Conservation (phyloP, 228 moss, liverwort and hornwort genomes). For the Sphagnum fallax region DNA sequence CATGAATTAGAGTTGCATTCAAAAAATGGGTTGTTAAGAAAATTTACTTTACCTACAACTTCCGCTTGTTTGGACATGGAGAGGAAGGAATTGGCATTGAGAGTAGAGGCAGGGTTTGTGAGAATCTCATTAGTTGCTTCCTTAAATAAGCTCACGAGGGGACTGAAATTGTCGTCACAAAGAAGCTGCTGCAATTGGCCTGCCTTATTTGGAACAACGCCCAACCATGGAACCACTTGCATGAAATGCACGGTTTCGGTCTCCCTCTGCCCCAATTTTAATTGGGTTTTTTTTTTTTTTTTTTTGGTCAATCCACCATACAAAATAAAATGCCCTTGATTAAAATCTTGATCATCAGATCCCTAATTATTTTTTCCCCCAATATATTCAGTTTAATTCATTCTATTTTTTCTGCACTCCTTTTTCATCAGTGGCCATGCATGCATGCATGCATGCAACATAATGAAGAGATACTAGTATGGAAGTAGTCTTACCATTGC, state of each 20-base stretch:
- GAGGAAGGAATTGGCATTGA: constrained; percentile 61
- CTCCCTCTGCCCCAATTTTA: constrained; percentile 60
- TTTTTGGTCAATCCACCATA: neutral
- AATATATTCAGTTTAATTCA: neutral
- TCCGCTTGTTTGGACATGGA: constrained; percentile 98
- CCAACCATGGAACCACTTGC: constrained; percentile 98
- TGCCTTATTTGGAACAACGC: constrained; percentile 91
- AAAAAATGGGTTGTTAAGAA: neutral
- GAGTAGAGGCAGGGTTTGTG: constrained; percentile 41
- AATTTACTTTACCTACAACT: constrained; percentile 55
- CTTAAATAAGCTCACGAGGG: constrained; percentile 90
- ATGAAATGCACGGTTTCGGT: constrained; percentile 91
- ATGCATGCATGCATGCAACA: neutral
- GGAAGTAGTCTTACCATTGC: constrained; percentile 51
- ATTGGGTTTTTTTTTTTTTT: too few relatives aligned
- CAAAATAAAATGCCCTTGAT: neutral
- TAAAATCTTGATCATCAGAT: neutral
- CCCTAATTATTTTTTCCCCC: neutral
- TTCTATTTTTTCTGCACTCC: neutral
- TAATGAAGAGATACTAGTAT: neutral
- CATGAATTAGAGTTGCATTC: neutral
- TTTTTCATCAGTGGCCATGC: too few relatives aligned
- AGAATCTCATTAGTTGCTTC: constrained; percentile 69
- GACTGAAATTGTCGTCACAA: constrained; percentile 82
- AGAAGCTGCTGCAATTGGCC: constrained; percentile 89